A percentile compares a stretch with the other conserved stretches of the same genome.
Conservation (phyloP, 345 rosid genomes). For the Aethionema arabicum region DNA sequence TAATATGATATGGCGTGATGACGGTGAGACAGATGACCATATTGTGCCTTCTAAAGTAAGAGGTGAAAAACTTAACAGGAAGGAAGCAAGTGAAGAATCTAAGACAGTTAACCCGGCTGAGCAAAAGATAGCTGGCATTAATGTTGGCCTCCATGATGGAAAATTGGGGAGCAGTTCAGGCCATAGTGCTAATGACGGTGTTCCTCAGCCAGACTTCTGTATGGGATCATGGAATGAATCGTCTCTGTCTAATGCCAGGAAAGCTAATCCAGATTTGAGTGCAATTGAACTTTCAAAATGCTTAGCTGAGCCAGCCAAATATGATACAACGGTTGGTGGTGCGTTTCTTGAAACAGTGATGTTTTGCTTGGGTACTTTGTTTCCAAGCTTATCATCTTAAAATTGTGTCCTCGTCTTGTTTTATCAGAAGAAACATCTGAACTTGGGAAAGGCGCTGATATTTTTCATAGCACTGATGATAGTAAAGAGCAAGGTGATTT, state of each 20-base stretch:
- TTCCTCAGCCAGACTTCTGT: conserved; percentile 45
- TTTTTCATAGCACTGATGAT: conserved; percentile 53
- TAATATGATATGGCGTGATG: conserved; percentile 88
- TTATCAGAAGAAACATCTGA: conserved; percentile 50
- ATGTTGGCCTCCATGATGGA: conserved; percentile 42
- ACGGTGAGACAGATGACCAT: conserved; percentile 65
- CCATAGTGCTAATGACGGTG: conserved; percentile 42
- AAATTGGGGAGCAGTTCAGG: conserved; percentile 49
- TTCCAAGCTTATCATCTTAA: conserved; percentile 33
- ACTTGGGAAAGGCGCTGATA: conserved; percentile 52
- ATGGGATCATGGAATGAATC: conserved; percentile 57
- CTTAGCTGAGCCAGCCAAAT: conserved; percentile 47
- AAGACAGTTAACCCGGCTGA: conserved; percentile 40
- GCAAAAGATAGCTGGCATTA: conserved; percentile 43
- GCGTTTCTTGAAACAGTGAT: conserved; percentile 35
- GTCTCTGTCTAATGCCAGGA: conserved; percentile 45
- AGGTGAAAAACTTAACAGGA: conserved; percentile 48
- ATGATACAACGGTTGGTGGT: conserved; percentile 52
- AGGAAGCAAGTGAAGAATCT: conserved; percentile 50
- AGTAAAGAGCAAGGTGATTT: conserved; percentile 72
- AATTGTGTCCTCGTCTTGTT: conserved; percentile 33
- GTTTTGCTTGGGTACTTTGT: conserved; percentile 31
- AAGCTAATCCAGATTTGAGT: conserved; percentile 48
- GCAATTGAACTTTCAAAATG: conserved; percentile 48
- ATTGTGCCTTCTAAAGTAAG: conserved; percentile 65